Base-by-base conservation (phyloP, 345 rosid species). In the Pugionium dolabratum region DNA sequence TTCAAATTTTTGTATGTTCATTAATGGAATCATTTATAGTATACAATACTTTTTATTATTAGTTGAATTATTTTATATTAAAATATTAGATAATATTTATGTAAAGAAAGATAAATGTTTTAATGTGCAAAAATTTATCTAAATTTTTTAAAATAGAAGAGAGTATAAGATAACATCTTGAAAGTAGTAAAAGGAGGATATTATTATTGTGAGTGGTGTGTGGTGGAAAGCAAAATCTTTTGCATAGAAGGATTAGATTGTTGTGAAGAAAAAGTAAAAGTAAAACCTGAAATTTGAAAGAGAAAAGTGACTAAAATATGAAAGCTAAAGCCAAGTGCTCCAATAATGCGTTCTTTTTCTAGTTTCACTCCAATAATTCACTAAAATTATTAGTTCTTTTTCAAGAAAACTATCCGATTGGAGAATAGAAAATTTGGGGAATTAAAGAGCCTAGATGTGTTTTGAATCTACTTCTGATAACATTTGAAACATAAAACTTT, bases 291-390 rank as follows among this genome's bases (percentile, higher is more conserved):
- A 44, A 4, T 54, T 26, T 4, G 8, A 6, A 41, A 42, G 27
- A 55, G 25, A 7, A 56, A 57, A 58, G 34, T 58, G 6, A 8
- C 30, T 31, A 54, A 60, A 44, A 42, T 8, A 51, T 31, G 9
- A 62, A 34, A 53, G 35, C 54, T 37, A 70, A 54, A 71, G 33
- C 34, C 59, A 7, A 72, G 71, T 64, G 65, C 59, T 41, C 50
- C 62, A 53, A 53, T 43, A 34, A 29, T 62, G 48, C 30, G 18
- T 6, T 5, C 25, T 26, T 29, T 9, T 50, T 31, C 37, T 54
- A 54, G 58, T 54, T 47, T 71, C 64, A 63, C 37, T 63, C 49
- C 54, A 57, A 72, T 50, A 57, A 64, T 64, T 64, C 66, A 71
- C 5, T 35, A 41, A 10, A 4, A 55, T 54, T 34, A 62, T 71